Percentiles rank a stretch among this genome's conserved stretches.
Conservation (phyloP, 2,329 filamentous ascomycete species). For the Neofusicoccum laricinum region DNA sequence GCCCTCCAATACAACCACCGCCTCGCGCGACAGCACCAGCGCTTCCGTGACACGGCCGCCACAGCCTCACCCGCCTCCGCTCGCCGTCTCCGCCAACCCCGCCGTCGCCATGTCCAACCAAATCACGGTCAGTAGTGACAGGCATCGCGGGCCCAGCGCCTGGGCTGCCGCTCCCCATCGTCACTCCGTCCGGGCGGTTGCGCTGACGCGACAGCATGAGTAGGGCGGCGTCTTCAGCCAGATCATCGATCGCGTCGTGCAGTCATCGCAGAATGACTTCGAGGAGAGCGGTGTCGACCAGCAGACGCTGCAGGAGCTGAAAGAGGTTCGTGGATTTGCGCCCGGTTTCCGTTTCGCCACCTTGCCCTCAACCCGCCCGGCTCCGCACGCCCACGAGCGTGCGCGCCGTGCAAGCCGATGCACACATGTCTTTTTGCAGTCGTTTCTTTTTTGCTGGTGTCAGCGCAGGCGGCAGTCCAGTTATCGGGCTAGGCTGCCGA, state of each 20-base stretch:
- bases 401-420: not conserved
- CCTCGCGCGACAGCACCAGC: slow-evolving; percentile 11
- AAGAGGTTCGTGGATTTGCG: slow-evolving; percentile 63
- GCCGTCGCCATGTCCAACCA: slow-evolving; percentile 17
- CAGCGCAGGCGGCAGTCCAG: slow-evolving; percentile 11
- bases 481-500: slow-evolving; percentile 15
- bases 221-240: slow-evolving; percentile 81
- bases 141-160: not conserved
- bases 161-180: not conserved
- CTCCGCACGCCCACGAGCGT: not conserved
- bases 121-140: slow-evolving; percentile 16
- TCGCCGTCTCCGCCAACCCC: slow-evolving; percentile 13
- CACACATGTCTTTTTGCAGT: not conserved
- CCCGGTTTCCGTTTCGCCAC: slow-evolving; percentile 5
- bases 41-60: slow-evolving; percentile 16
- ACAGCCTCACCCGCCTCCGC: slow-evolving; percentile 9
- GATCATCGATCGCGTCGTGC: slow-evolving; percentile 72
- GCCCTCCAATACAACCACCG: slow-evolving; percentile 9
- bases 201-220: slow-evolving; percentile 15
- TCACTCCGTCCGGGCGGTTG: slow-evolving; percentile 12
- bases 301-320: slow-evolving; percentile 79
- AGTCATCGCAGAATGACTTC: slow-evolving; percentile 80
- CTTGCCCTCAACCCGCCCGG: slow-evolving; percentile 3
- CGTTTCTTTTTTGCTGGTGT: not conserved
- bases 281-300: slow-evolving; percentile 94